Conservation (phyloP, 2,329 filamentous ascomycete species). For the Ascochyta pisi region DNA sequence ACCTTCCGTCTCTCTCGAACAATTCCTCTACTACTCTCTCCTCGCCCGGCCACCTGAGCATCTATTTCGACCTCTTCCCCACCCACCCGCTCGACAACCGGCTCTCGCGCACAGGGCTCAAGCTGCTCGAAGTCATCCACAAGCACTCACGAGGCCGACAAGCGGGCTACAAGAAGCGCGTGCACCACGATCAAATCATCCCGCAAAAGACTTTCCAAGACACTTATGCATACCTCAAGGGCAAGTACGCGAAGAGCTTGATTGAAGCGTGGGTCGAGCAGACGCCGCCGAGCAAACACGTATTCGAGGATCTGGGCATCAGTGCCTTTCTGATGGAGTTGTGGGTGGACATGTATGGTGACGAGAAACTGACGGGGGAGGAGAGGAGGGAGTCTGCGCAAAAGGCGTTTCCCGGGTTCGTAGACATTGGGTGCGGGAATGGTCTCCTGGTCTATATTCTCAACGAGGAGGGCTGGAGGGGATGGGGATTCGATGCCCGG, state of each 20-base stretch:
- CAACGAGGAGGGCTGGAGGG: conserved; percentile 77
- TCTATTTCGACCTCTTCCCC: conserved; percentile 61
- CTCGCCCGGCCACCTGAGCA: conserved; percentile 52
- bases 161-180: conserved; percentile 77
- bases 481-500: conserved; percentile 94
- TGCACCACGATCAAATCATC: conserved; percentile 82
- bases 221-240: conserved; percentile 81
- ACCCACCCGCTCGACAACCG: conserved; percentile 54
- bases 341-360: conserved; percentile 82
- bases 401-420: conserved; percentile 78
- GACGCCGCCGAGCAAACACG: conserved; percentile 88
- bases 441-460: conserved; percentile 88
- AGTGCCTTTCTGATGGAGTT: conserved; percentile 91
- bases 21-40: conserved; percentile 28
- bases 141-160: conserved; percentile 74
- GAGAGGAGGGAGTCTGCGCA: conserved; percentile 19
- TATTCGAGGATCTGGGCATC: conserved; percentile 93
- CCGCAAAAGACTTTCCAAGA: conserved; percentile 80
- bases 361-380: conserved; percentile 1
- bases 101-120: conserved; percentile 71
- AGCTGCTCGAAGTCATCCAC: conserved; percentile 71
- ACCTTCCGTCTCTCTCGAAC: conserved; percentile 38
- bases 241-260: conserved; percentile 74
- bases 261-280: conserved; percentile 82
- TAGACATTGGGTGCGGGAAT: conserved; percentile 96